Conservation (phyloP, 371 early-diverging fungal genomes). For the Massospora cicadina region DNA sequence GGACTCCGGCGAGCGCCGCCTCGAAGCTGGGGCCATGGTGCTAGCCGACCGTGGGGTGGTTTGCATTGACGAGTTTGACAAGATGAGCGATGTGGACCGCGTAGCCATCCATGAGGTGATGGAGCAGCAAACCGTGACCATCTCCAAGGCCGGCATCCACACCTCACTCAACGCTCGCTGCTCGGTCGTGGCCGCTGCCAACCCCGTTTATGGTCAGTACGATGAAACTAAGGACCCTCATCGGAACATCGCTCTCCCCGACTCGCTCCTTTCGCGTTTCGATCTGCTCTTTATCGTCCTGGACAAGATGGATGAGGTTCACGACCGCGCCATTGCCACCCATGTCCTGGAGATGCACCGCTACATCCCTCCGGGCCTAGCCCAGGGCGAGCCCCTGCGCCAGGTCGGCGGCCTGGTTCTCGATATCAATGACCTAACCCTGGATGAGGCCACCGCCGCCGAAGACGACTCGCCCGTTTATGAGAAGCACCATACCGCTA, state of each 20-base stretch:
- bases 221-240: slow-evolving; percentile 60
- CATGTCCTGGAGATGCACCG: slow-evolving; percentile 90
- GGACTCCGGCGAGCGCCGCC: slow-evolving; percentile 44
- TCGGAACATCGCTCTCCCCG: slow-evolving; percentile 96
- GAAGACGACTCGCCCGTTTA: slow-evolving; percentile 44
- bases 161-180: slow-evolving; percentile 97
- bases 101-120: slow-evolving; percentile 99
- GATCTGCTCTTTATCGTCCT: slow-evolving; percentile 96
- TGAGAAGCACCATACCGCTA: slow-evolving; percentile 24
- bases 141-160: slow-evolving; percentile 97
- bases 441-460: slow-evolving; percentile 14
- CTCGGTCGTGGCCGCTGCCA: slow-evolving; percentile 98
- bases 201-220: slow-evolving; percentile 92
- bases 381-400: slow-evolving; percentile 1
- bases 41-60: slow-evolving; percentile 97
- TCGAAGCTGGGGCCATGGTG: slow-evolving; percentile 99
- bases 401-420: slow-evolving; percentile 12
- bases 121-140: slow-evolving; percentile 99
- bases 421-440: slow-evolving; percentile 14
- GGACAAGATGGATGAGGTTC: slow-evolving; percentile 69
- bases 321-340: slow-evolving; percentile 72
- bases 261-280: slow-evolving; percentile 94
- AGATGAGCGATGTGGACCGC: slow-evolving; percentile 97
- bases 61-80: slow-evolving; percentile 99
- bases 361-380: slow-evolving; percentile 58